Evolutionary conservation across 1,139 yeast species (phyloP), one percentile per base, ranked within the genome.

Genomic region (Candida sp.): DNA sequence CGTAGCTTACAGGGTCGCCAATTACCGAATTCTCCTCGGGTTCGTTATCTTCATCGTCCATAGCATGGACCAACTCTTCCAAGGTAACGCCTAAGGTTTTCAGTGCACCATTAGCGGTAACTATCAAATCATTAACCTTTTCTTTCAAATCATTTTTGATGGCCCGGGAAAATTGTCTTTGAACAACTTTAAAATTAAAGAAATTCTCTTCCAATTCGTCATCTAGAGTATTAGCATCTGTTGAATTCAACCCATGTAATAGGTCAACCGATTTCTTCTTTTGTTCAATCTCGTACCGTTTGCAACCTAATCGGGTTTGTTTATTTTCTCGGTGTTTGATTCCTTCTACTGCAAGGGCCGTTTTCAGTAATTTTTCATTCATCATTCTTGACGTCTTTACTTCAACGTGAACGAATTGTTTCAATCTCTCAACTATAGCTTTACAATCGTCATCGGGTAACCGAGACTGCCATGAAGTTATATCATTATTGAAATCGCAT

Each of bases 311-410:
- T 22, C 69, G 73, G 22, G 58, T 66, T 33, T 69, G 65, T 51
- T 78, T 73, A 49, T 61, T 66, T 56, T 81, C 87, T 46, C 85
- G 64, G 47, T 76, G 77, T 39, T 71, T 62, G 2, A 81, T 78
- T 43, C 70, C 71, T 4, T 60, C 57, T 40, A 81, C 58, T 45
- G 73, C 75, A 19, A 67, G 53, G 42, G 66, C 69, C 35, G 78
- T 57, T 42, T 58, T 64, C 37, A 73, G 78, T 45, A 73, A 58
- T 48, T 65, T 72, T 43, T 75, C 72, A 23, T 65, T 57, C 33
- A 66, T 42, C 15, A 60, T 58, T 9, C 63, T 65, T 34, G 58
- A 59, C n/a, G 63, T 49, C 11, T 61, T 60, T 15, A 63, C 52
- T 46, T 77, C 76, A n/a, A 57, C 45, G 19, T 64, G 66, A 3